Conservation (phyloP, 73 alveolate genomes). For the Uronychia setigera region DNA sequence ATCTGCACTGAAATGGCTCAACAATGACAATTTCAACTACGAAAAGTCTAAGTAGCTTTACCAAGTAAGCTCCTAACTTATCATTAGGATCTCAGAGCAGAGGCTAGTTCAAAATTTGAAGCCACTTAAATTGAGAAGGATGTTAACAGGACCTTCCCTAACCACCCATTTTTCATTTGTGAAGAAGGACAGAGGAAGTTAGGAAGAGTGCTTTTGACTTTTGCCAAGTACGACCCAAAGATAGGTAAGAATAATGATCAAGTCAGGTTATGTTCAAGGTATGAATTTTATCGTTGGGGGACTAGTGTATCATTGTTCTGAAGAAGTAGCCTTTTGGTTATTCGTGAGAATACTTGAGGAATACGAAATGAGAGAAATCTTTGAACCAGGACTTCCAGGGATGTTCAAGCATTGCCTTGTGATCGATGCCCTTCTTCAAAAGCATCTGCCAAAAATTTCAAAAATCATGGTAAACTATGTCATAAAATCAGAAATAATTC, state of each 20-base stretch:
- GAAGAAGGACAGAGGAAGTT: conserved; percentile 34
- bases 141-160: conserved; percentile 58
- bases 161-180: background rate
- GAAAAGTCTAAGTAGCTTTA: background rate
- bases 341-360: conserved; percentile 37
- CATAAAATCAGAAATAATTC: background rate
- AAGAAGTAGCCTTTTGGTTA: conserved; percentile 54
- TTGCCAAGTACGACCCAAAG: conserved; percentile 46
- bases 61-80: background rate
- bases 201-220: conserved; percentile 49
- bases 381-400: conserved; percentile 51
- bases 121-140: conserved; percentile 4
- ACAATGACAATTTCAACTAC: background rate
- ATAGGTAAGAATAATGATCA: conserved; percentile 11
- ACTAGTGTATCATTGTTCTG: conserved; percentile 42
- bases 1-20: background rate
- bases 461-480: conserved; percentile 20
- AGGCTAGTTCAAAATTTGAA: background rate
- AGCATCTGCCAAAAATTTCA: conserved; percentile 16
- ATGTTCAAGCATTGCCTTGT: conserved; percentile 43
- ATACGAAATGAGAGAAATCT: conserved; percentile 39
- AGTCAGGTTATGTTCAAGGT: conserved; percentile 48
- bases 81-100: background rate
- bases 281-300: conserved; percentile 56
- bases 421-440: conserved; percentile 23